phyloP scores from a whole-genome alignment of 257 asterid genomes.

The Eucommia ulmoides region DNA sequence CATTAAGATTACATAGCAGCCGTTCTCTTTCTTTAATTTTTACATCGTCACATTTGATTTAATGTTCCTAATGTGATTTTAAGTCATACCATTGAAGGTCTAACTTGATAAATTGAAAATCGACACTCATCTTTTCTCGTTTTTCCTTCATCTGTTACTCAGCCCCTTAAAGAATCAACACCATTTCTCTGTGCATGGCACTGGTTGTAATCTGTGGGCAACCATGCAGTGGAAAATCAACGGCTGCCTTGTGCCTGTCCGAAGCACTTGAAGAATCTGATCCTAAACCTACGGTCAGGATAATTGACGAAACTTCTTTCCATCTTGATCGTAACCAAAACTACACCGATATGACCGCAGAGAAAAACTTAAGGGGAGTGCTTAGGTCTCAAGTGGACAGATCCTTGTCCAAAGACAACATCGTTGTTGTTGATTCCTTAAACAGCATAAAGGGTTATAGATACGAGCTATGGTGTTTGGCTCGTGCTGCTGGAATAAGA shows the following conservation, averaged over 20 bases:
- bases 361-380: conserved; percentile 82
- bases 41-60: too few species aligned
- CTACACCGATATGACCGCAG: conserved; percentile 80
- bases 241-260: conserved; percentile 57
- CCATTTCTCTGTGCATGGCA: conserved; percentile 65
- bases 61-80: too few species aligned
- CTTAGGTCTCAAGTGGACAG: conserved; percentile 95
- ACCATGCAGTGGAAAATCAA: conserved; percentile 91
- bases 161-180: too few species aligned
- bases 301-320: conserved; percentile 65
- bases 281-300: conserved; percentile 45
- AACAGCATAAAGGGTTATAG: conserved; percentile 97
- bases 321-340: conserved; percentile 79
- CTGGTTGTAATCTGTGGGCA: conserved; percentile 96
- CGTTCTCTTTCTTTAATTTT: too few species aligned
- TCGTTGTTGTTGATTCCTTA: conserved; percentile 76
- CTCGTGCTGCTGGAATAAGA: conserved; percentile 90
- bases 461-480: conserved; percentile 95
- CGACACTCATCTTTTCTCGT: too few species aligned
- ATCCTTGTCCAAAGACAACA: conserved; percentile 63
- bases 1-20: too few species aligned
- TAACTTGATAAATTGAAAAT: too few species aligned
- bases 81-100: too few species aligned
- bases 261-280: conserved; percentile 78
- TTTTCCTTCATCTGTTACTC: too few species aligned